Conservation (phyloP, 2,329 filamentous ascomycete species). For the Pyricularia grisea region DNA sequence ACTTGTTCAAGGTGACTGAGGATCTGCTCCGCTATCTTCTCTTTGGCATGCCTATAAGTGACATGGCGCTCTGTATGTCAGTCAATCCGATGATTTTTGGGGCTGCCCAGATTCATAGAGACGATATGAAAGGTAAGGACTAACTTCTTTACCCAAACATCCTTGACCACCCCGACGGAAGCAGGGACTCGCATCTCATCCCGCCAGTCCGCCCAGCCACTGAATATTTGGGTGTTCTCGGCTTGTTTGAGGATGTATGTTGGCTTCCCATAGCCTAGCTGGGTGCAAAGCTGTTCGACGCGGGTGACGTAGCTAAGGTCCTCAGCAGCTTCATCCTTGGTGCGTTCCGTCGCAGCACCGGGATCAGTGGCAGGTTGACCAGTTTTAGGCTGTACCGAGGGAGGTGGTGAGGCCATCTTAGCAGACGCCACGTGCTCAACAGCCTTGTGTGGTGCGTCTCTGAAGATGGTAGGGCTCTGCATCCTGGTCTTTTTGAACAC, state of each 20-base stretch:
- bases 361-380: neutral
- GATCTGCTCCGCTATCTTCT: neutral
- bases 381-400: conserved; percentile 6
- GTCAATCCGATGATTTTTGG: neutral
- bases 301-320: neutral
- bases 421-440: neutral
- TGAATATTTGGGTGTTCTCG: conserved; percentile 1
- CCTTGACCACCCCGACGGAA: neutral
- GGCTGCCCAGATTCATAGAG: neutral
- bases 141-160: conserved; percentile 2
- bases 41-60: neutral
- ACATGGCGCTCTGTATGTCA: neutral
- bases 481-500: conserved; percentile 10
- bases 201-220: neutral
- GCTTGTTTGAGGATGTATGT: conserved; percentile 2
- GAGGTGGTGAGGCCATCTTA: neutral
- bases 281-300: conserved; percentile 13
- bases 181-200: neutral
- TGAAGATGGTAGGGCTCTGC: neutral
- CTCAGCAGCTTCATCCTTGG: conserved; percentile 6
- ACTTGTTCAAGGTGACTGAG: neutral
- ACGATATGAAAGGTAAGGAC: neutral
- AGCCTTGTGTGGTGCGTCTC: neutral
- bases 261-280: conserved; percentile 2
- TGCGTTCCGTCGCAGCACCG: neutral